phyloP scores from a whole-genome alignment of 148 eudicot species.

The Rhododendron simsii region DNA sequence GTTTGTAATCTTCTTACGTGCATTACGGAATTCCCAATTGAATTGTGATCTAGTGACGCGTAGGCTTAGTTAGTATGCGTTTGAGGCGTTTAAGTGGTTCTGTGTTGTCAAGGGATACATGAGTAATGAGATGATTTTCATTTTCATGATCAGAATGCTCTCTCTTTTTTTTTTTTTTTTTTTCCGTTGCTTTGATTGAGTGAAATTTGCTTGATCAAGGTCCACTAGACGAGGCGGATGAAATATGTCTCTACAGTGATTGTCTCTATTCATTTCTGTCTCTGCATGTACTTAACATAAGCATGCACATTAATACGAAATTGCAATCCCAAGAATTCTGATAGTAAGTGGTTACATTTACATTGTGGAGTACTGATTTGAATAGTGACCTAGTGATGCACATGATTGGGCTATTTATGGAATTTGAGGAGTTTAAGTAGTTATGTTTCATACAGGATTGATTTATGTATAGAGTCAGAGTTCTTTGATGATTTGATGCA shows the following conservation, averaged over 20 bases:
- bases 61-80: not conserved
- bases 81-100: not conserved
- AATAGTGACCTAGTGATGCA: not conserved
- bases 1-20: not conserved
- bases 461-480: not conserved
- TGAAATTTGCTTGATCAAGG: constrained; percentile 21
- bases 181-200: not conserved
- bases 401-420: not conserved
- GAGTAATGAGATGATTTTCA: not conserved
- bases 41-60: not conserved
- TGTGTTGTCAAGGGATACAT: not conserved
- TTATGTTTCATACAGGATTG: not conserved
- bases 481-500: not conserved
- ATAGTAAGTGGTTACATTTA: not conserved
- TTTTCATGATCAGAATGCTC: not conserved
- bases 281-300: not conserved
- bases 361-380: not conserved
- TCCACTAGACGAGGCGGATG: constrained; percentile 27
- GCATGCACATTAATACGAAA: not conserved
- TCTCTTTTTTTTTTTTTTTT: not conserved
- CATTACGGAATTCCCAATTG: not conserved
- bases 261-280: not conserved
- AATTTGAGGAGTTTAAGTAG: not conserved
- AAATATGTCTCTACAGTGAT: not conserved
- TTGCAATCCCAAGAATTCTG: not conserved